Conservation (phyloP, 2,329 filamentous ascomycete genomes). For the Rhinocladiella mackenziei region DNA sequence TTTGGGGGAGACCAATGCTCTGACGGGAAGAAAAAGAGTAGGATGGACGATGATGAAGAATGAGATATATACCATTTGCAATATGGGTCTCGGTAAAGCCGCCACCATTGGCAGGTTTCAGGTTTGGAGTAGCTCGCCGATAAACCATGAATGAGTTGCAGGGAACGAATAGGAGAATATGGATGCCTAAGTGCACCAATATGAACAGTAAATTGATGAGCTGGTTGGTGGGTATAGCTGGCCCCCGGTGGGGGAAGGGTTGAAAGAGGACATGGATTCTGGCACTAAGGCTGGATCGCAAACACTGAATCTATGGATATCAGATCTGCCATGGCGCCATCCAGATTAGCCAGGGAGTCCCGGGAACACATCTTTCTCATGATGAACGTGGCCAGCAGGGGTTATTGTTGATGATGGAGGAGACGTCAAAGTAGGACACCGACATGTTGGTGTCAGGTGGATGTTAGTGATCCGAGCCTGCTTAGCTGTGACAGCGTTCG, state of each 20-base stretch:
- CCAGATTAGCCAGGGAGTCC: constrained; percentile 1
- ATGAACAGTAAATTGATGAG: neutral
- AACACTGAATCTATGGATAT: constrained; percentile 13
- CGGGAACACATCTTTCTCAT: constrained; percentile 14
- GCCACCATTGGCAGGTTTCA: constrained; percentile 13
- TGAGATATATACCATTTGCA: constrained; percentile 11
- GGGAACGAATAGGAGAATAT: constrained; percentile 13
- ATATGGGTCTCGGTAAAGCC: constrained; percentile 5
- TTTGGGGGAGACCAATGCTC: constrained; percentile 11
- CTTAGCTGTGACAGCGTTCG: no score
- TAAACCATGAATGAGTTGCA: constrained; percentile 8
- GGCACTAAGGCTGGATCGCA: constrained; percentile 11
- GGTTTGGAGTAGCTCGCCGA: constrained; percentile 2
- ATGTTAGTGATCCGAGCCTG: no score
- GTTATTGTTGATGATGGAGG: neutral
- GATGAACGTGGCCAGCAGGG: constrained; percentile 15
- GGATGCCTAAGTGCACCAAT: neutral
- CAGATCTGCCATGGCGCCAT: constrained; percentile 12
- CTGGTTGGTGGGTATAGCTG: neutral
- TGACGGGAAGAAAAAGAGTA: constrained; percentile 7
- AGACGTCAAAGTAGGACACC: neutral
- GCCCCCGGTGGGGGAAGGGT: no score
- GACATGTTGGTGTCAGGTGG: no score
- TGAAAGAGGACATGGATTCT: neutral
- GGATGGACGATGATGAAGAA: neutral